Conservation (phyloP, 768 basidiomycete species). For the Chalciporus piperatus region DNA sequence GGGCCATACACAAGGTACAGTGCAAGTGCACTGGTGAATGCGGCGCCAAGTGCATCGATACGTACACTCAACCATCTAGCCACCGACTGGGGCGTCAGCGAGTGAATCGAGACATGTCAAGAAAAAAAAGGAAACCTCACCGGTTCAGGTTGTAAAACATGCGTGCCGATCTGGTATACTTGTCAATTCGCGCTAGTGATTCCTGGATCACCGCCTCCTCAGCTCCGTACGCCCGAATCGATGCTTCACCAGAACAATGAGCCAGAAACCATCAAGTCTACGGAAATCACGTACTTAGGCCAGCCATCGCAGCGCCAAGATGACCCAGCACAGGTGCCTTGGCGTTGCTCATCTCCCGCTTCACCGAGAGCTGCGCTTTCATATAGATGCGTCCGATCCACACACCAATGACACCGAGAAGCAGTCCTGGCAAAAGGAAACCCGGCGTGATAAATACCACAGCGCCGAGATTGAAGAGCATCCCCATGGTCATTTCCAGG, state of each 20-base stretch:
- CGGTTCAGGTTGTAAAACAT: slow-evolving; percentile 50
- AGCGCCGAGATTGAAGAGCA: slow-evolving; percentile 37
- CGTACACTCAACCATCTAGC: slow-evolving; percentile 46
- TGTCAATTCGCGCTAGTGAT: slow-evolving; percentile 45
- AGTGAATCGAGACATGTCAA: not conserved
- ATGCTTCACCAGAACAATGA: slow-evolving; percentile 15
- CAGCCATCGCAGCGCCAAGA: slow-evolving; percentile 51
- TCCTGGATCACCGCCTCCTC: slow-evolving; percentile 42
- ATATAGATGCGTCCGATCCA: slow-evolving; percentile 51
- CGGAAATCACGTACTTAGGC: slow-evolving; percentile 34
- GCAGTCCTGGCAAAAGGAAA: slow-evolving; percentile 38
- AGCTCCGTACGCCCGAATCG: slow-evolving; percentile 57
- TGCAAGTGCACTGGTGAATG: slow-evolving; percentile 49
- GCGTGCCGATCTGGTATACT: slow-evolving; percentile 40
- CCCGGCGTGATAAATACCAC: slow-evolving; percentile 37
- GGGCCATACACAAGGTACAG: slow-evolving; percentile 48
- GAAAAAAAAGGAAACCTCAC: slow-evolving; percentile 25
- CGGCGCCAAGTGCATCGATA: slow-evolving; percentile 54
- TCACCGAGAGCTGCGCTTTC: slow-evolving; percentile 52
- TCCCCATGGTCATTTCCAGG: slow-evolving; percentile 30
- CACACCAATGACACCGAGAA: slow-evolving; percentile 37
- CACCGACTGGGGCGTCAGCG: too few species aligned
- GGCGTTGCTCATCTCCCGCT: slow-evolving; percentile 55
- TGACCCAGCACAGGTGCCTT: slow-evolving; percentile 48
- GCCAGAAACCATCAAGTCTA: too few species aligned